Base-by-base conservation (phyloP, 345 rosid species). In the Eucalyptus microcorys region DNA sequence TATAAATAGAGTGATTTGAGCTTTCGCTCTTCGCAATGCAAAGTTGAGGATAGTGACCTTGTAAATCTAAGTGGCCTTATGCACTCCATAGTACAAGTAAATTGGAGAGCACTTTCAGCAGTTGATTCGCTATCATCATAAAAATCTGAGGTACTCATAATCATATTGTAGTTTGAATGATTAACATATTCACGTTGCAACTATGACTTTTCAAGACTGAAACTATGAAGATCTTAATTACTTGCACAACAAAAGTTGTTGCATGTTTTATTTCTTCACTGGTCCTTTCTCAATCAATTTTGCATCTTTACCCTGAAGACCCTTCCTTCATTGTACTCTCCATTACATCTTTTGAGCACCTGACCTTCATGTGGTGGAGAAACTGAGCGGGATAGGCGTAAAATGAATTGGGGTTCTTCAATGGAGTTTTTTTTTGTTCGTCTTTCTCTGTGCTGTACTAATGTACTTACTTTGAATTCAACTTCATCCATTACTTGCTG, bases 351-450 rank as follows among this genome's bases (percentile, higher is more conserved):
- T 64, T 61, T 16, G 14, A 59, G 68, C 68, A 27, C 32, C 68
- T 61, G 17, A 61, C 68, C 68, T 61, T 66, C 17, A 66, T 66
- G 42, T 8, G 71, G 71, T 61, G 12, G 22, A 68, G 40, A 68
- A 68, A 68, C n/a, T 4, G 42, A 34, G 22, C 42, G 0, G 24
- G 2, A 66, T 8, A 8, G 80, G 80, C 3, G 1, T 68, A 34
- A 68, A 8, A 19, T 32, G 22, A 68, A 68, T 68, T 68, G 80
- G 5, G 79, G 80, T 16, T 68, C 80, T 68, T 68, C 42, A 68
- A 68, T 5, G 24, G 0, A 53, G 53, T n/a, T 34, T 68, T 8
- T 32, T 8, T 34, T 4, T 4, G 1, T 68, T 15, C 4, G 3
- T 68, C 80, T 68, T 34, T 68, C 43, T 68, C 21, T 1, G 7